Evolutionary conservation across 768 basidiomycete species (phyloP).

Genomic region (Lactifluus rugatus): DNA sequence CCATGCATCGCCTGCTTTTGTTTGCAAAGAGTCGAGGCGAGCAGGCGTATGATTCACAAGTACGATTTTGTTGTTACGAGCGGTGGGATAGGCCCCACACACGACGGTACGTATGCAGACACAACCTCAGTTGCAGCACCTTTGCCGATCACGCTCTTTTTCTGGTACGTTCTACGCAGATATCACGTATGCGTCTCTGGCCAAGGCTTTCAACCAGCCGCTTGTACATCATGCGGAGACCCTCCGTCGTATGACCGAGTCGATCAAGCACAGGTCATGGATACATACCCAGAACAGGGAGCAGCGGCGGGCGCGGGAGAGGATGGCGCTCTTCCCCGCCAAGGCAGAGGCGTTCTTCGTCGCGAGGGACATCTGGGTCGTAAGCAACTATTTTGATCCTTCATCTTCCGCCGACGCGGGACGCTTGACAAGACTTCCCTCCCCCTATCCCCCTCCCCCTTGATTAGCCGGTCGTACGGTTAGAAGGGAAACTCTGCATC

Average conservation of each 20-base stretch:
- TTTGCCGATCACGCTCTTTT: neutral
- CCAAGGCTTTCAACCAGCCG: conserved; percentile 66
- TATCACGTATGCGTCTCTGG: conserved; percentile 84
- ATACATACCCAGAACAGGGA: conserved; percentile 56
- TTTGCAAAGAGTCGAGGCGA: conserved; percentile 63
- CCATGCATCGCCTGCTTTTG: neutral
- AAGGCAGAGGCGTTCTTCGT: conserved; percentile 74
- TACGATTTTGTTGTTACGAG: conserved; percentile 90
- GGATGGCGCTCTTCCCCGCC: conserved; percentile 88
- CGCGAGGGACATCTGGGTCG: conserved; percentile 76
- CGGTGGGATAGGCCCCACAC: conserved; percentile 88
- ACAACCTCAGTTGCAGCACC: neutral
- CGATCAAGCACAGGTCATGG: conserved; percentile 47
- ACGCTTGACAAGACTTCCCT: conserved; percentile 7
- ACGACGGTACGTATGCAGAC: conserved; percentile 51
- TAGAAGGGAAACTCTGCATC: conserved; percentile 79
- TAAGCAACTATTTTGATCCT: conserved; percentile 28
- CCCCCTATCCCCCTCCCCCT: neutral
- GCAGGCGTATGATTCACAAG: conserved; percentile 62
- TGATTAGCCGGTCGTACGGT: conserved; percentile 69
- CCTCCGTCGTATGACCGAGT: conserved; percentile 56
- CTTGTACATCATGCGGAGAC: conserved; percentile 74
- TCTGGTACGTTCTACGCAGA: conserved; percentile 33
- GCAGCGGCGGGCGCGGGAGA: conserved; percentile 62
- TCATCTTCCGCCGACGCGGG: neutral